These are phyloP conservation scores for Capsella rubella DNA, from an alignment of 441 rosid genomes.

Conservation along the genomic window DNA sequence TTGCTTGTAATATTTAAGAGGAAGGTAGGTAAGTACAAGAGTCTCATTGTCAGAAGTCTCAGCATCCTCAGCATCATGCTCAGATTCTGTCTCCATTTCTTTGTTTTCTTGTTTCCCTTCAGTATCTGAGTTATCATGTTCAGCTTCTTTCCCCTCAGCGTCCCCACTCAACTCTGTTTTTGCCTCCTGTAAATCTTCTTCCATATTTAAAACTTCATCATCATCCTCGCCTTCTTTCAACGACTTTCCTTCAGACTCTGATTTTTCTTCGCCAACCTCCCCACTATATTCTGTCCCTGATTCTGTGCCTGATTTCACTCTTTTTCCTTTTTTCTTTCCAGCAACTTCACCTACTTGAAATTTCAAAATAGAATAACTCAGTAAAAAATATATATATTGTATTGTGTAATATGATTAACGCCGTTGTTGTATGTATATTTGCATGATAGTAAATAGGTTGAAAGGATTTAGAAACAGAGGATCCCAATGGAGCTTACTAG, in stretches of 20 bases:
- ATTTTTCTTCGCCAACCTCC: conserved; percentile 59
- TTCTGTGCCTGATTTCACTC: conserved; percentile 47
- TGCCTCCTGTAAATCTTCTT: conserved; percentile 46
- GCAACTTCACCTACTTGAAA: conserved; percentile 51
- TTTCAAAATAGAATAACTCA: conserved; percentile 43
- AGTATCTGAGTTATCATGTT: conserved; percentile 53
- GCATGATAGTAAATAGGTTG: conserved; percentile 18
- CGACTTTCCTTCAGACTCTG: conserved; percentile 53
- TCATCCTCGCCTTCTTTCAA: conserved; percentile 47
- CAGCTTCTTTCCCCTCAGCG: conserved; percentile 50
- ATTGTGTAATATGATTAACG: conserved; percentile 16
- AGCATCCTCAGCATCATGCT: conserved; percentile 45
- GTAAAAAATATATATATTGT: neutral
- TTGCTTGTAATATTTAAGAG: conserved; percentile 23
- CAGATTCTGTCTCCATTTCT: conserved; percentile 44
- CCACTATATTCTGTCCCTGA: conserved; percentile 49
- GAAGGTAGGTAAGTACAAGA: conserved; percentile 63
- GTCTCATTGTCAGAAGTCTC: conserved; percentile 92
- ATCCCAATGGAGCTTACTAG: conserved; percentile 31
- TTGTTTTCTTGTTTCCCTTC: conserved; percentile 52
- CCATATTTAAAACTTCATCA: conserved; percentile 48
- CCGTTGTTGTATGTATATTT: conserved; percentile 6
- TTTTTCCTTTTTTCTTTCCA: conserved; percentile 56
- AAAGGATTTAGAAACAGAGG: conserved; percentile 10
- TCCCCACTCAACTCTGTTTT: conserved; percentile 53